Evolutionary conservation across 2,329 filamentous ascomycete species (phyloP).

Genomic region (Plenodomus biglobosus): DNA sequence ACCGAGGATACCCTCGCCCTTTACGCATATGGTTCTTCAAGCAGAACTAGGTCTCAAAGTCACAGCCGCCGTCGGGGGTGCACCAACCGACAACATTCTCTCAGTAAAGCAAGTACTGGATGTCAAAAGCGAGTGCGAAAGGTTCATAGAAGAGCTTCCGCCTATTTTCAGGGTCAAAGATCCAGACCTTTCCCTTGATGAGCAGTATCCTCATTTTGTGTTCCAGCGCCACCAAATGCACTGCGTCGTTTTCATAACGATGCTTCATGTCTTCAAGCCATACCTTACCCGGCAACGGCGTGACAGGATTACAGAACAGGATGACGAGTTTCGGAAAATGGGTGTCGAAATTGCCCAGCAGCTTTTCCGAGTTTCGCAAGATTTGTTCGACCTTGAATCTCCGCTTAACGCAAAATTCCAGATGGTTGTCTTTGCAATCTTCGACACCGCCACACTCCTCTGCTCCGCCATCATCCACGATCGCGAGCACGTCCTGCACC

Average conservation of each 20-base stretch:
- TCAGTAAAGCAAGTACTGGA: conserved; percentile 25
- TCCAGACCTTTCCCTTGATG: conserved; percentile 50
- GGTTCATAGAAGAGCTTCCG: conserved; percentile 51
- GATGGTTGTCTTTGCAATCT: conserved; percentile 54
- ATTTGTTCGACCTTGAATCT: conserved; percentile 50
- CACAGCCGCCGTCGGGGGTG: conserved; percentile 23
- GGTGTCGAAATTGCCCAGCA: conserved; percentile 52
- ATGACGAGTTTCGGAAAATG: conserved; percentile 45
- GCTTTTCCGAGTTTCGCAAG: conserved; percentile 46
- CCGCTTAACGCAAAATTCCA: conserved; percentile 54
- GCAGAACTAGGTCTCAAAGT: conserved; percentile 43
- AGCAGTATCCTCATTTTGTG: conserved; percentile 47
- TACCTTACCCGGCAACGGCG: conserved; percentile 48
- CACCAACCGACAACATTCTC: conserved; percentile 15
- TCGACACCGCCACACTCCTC: conserved; percentile 55
- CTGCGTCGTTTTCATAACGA: conserved; percentile 50
- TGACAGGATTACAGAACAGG: conserved; percentile 29
- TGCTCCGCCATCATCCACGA: conserved; percentile 58
- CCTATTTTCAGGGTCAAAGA: conserved; percentile 44
- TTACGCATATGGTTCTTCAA: conserved; percentile 49
- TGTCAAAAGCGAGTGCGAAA: conserved; percentile 44
- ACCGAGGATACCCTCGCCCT: conserved; percentile 47
- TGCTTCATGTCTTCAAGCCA: conserved; percentile 51
- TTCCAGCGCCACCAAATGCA: conserved; percentile 53
- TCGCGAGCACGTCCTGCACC: conserved; percentile 45